phyloP scores from a whole-genome alignment of 257 asterid species.

The Przewalskia tangutica region DNA sequence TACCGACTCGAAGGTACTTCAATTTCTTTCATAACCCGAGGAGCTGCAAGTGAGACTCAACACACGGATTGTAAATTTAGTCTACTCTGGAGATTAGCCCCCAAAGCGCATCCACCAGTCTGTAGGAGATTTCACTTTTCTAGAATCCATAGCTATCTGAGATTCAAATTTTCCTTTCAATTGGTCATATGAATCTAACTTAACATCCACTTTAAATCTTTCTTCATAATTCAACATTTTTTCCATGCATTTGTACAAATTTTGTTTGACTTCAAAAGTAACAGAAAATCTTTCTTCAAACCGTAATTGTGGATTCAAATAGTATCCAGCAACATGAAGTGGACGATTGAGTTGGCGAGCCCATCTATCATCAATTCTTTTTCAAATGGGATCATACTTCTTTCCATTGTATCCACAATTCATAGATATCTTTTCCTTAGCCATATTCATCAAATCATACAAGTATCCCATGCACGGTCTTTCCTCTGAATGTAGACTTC shows the following conservation, averaged over 20 bases:
- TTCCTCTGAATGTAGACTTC: no score
- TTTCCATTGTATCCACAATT: neutral
- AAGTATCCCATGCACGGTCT: neutral
- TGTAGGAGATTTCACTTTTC: neutral
- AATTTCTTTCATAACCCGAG: no score
- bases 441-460: neutral
- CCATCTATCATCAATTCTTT: neutral
- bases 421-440: neutral
- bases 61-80: no score
- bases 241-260: neutral
- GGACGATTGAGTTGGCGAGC: neutral
- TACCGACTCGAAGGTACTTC: no score
- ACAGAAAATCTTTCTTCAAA: neutral
- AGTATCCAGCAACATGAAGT: neutral
- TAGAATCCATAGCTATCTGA: neutral
- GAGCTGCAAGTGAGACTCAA: no score
- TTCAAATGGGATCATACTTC: neutral
- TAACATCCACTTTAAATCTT: neutral
- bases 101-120: neutral
- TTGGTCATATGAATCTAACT: neutral
- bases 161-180: neutral
- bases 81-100: neutral
- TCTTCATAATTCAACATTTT: neutral
- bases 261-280: neutral
- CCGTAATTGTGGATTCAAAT: neutral